Conservation (phyloP, 2,329 filamentous ascomycete species). For the Colletotrichum plurivorum region DNA sequence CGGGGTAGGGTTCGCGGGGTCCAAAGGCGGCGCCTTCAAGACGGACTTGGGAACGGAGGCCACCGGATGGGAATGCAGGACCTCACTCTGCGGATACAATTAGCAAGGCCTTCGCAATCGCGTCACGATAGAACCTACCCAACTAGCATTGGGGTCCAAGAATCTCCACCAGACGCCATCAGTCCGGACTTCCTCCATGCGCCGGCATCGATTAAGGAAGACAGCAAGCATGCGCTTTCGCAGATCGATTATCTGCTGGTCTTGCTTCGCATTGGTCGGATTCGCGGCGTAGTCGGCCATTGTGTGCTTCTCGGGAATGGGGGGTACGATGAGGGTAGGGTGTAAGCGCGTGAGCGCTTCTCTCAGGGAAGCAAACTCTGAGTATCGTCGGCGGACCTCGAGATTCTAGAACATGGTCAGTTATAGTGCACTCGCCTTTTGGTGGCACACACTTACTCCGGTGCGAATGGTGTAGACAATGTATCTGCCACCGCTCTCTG, state of each 20-base stretch:
- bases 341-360: slow-evolving; percentile 92
- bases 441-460: slow-evolving; percentile 71
- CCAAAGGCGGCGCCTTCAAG: slow-evolving; percentile 93
- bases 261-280: slow-evolving; percentile 97
- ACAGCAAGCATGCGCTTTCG: slow-evolving; percentile 97
- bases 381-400: slow-evolving; percentile 94
- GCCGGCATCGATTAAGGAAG: slow-evolving; percentile 92
- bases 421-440: slow-evolving; percentile 4
- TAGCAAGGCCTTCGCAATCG: slow-evolving; percentile 40
- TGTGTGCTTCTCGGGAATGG: slow-evolving; percentile 98
- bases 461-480: slow-evolving; percentile 98
- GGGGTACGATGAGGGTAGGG: slow-evolving; percentile 94
- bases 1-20: slow-evolving; percentile 91
- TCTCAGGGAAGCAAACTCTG: slow-evolving; percentile 93
- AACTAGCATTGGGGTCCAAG: slow-evolving; percentile 97
- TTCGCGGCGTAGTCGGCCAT: slow-evolving; percentile 99
- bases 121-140: slow-evolving; percentile 71
- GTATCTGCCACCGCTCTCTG: slow-evolving; percentile 90
- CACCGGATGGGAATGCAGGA: slow-evolving; percentile 92
- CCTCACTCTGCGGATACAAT: slow-evolving; percentile 78
- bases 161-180: slow-evolving; percentile 99
- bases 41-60: slow-evolving; percentile 94
- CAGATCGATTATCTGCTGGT: slow-evolving; percentile 95
- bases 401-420: slow-evolving; percentile 75
- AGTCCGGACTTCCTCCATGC: slow-evolving; percentile 91